Conservation (phyloP, 2,329 filamentous ascomycete genomes). For the Zymoseptoria crescenta region DNA sequence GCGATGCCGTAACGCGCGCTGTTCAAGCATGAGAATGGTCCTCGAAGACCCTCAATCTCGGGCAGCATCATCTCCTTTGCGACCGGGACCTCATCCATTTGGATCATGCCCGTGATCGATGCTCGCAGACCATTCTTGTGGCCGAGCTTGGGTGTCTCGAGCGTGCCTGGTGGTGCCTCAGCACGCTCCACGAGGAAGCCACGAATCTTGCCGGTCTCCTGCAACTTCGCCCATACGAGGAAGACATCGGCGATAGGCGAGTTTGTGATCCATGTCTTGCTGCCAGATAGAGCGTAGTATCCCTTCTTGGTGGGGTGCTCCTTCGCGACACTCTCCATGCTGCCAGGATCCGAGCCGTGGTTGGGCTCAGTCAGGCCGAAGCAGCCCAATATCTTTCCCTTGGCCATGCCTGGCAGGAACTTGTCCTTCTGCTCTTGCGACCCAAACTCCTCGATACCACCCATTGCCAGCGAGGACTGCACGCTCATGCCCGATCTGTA, state of each 20-base stretch:
- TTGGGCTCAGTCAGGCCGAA: constrained; percentile 91
- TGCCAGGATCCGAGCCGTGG: constrained; percentile 83
- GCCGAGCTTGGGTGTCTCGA: constrained; percentile 87
- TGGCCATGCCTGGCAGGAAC: constrained; percentile 71
- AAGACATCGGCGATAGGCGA: constrained; percentile 80
- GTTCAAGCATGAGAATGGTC: constrained; percentile 91
- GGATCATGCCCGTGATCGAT: constrained; percentile 96
- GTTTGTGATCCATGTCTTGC: constrained; percentile 96
- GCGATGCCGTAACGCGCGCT: constrained; percentile 89
- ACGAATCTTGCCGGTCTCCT: constrained; percentile 85
- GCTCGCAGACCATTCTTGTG: constrained; percentile 92
- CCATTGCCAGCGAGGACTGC: constrained; percentile 89
- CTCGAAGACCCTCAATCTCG: constrained; percentile 73
- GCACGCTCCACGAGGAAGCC: constrained; percentile 85
- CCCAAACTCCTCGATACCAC: constrained; percentile 80
- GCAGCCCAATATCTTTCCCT: constrained; percentile 72
- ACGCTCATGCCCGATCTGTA: constrained; percentile 92
- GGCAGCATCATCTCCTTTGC: constrained; percentile 91
- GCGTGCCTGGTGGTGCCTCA: constrained; percentile 75
- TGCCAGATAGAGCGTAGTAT: constrained; percentile 67
- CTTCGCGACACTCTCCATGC: constrained; percentile 82
- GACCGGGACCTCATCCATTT: constrained; percentile 84
- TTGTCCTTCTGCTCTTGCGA: constrained; percentile 80
- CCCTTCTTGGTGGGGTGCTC: constrained; percentile 78
- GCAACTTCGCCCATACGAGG: constrained; percentile 86